Evolutionary conservation across 2,329 filamentous ascomycete genomes (phyloP).

Genomic region (Exophiala mesophila): DNA sequence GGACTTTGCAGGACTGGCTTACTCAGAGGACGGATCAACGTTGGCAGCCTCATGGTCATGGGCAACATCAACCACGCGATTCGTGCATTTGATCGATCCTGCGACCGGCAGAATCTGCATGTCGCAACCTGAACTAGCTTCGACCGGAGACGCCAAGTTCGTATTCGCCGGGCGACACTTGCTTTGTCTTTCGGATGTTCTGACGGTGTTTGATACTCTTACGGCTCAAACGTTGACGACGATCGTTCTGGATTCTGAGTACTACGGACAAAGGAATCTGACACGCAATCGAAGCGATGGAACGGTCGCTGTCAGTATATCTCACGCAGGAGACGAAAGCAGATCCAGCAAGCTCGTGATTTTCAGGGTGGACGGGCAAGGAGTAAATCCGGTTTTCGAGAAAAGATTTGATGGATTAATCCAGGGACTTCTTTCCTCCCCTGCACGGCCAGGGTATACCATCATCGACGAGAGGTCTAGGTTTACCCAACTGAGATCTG

Average conservation of each 20-base stretch:
- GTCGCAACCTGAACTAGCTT: conserved; percentile 63
- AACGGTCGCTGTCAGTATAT: conserved; percentile 18
- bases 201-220: conserved; percentile 81
- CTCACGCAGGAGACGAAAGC: conserved; percentile 1
- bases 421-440: conserved; percentile 13
- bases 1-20: conserved; percentile 60
- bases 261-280: conserved; percentile 11
- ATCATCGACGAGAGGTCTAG: conserved; percentile 18
- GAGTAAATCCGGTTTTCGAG: conserved; percentile 10
- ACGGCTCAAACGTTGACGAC: conserved; percentile 23
- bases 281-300: conserved; percentile 19
- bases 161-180: conserved; percentile 69
- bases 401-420: conserved; percentile 7
- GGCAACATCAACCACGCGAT: conserved; percentile 48
- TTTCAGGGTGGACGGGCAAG: conserved; percentile 2
- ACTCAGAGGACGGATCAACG: conserved; percentile 78
- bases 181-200: conserved; percentile 66
- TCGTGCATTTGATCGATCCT: conserved; percentile 72
- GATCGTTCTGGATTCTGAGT: conserved; percentile 11
- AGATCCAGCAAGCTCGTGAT: conserved; percentile 10
- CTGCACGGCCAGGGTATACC: conserved; percentile 16
- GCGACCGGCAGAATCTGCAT: conserved; percentile 61
- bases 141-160: conserved; percentile 61
- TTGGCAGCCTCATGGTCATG: conserved; percentile 56
- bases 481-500: conserved; percentile 3